A percentile compares a stretch with the other conserved stretches of the same genome.
Conservation (phyloP, 2,329 filamentous ascomycete species). For the Aspergillus hortae region DNA sequence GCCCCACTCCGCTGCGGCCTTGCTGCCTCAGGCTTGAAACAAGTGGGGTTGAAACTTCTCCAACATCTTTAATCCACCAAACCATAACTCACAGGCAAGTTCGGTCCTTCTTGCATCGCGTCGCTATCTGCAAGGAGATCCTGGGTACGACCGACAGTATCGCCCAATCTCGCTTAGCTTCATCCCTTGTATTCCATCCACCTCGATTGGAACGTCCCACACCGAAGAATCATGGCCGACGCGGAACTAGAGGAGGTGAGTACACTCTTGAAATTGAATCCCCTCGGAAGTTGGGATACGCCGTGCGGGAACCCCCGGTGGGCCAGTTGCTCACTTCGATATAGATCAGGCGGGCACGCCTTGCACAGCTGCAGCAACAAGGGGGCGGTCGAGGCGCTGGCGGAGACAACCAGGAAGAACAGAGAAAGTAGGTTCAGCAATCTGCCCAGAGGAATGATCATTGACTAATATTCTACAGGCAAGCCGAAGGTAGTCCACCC, state of each 20-base stretch:
- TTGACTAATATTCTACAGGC: slow-evolving; percentile 15
- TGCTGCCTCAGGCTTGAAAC: slow-evolving; percentile 13
- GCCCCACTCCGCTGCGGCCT: slow-evolving; percentile 14
- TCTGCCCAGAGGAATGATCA: not conserved
- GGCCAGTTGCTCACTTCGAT: slow-evolving; percentile 5
- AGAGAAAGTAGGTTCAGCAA: slow-evolving; percentile 55
- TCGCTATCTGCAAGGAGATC: not conserved
- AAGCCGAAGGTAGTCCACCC: slow-evolving; percentile 28
- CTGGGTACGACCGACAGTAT: not conserved
- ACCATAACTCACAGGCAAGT: not conserved
- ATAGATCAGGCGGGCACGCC: slow-evolving; percentile 85
- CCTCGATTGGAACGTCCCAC: not conserved
- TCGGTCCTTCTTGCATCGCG: not conserved
- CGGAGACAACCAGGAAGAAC: slow-evolving; percentile 57
- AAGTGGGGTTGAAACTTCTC: slow-evolving; percentile 19
- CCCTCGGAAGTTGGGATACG: not conserved
- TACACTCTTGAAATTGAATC: not conserved
- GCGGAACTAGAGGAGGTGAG: slow-evolving; percentile 62
- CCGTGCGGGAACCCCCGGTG: not conserved
- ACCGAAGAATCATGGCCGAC: slow-evolving; percentile 53
- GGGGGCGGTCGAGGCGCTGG: slow-evolving; percentile 50
- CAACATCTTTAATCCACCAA: slow-evolving; percentile 3
- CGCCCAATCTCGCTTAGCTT: not conserved
- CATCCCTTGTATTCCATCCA: not conserved
- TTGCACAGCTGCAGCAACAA: slow-evolving; percentile 90